Evolutionary conservation across 441 rosid species (phyloP).

Genomic region (Erodium texanum): DNA sequence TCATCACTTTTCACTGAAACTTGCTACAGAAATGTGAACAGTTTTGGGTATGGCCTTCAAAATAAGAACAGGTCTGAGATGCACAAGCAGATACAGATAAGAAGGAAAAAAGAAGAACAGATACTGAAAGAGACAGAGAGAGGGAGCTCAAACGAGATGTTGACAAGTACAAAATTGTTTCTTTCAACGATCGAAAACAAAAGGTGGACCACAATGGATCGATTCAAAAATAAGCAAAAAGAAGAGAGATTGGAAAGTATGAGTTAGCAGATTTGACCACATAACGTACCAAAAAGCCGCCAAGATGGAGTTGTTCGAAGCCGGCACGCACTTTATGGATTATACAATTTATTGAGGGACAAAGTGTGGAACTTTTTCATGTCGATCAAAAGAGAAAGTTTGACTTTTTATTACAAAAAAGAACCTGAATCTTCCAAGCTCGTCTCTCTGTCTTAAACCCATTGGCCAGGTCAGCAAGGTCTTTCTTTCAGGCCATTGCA

Average conservation of each 20-base stretch:
- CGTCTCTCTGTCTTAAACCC: not conserved
- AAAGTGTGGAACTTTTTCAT: not conserved
- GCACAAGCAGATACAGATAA: not conserved
- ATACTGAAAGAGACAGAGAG: not conserved
- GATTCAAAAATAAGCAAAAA: not conserved
- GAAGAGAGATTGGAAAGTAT: not conserved
- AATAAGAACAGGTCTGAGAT: not conserved
- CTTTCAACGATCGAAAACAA: not conserved
- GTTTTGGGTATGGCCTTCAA: not conserved
- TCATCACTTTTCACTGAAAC: not conserved
- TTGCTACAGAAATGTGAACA: no score
- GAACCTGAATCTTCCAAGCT: not conserved
- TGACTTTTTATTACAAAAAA: not conserved
- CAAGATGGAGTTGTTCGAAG: not conserved
- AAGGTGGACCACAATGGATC: not conserved
- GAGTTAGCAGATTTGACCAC: not conserved
- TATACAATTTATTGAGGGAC: not conserved
- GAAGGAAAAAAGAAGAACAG: not conserved
- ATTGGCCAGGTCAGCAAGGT: not conserved
- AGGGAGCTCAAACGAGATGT: not conserved
- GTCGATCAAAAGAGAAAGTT: not conserved
- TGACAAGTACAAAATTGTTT: not conserved
- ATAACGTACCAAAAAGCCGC: not conserved
- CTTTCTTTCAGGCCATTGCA: no score
- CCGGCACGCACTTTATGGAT: not conserved